phyloP scores from a whole-genome alignment of 2,329 filamentous ascomycete genomes.

The Mycosphaerella sp. region DNA sequence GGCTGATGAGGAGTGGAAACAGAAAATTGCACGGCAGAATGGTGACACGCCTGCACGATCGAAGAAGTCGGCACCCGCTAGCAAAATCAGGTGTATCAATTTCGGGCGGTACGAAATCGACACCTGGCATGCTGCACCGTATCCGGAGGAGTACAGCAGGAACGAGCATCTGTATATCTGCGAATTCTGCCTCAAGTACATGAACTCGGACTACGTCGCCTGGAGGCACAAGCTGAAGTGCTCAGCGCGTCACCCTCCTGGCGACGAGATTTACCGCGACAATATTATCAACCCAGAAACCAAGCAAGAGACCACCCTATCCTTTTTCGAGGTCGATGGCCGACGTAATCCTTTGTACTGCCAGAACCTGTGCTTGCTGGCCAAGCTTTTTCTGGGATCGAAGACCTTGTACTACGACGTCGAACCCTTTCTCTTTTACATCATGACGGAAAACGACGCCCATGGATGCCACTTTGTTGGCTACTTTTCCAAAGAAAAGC shows the following conservation, averaged over 20 bases:
- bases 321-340: slow-evolving; percentile 96
- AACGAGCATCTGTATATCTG: slow-evolving; percentile 98
- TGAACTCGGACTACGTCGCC: slow-evolving; percentile 97
- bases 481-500: slow-evolving; percentile 99
- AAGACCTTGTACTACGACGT: slow-evolving; percentile 99
- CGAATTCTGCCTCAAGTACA: slow-evolving; percentile 98
- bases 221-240: slow-evolving; percentile 97
- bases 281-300: slow-evolving; percentile 55
- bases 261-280: slow-evolving; percentile 94
- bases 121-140: slow-evolving; percentile 97
- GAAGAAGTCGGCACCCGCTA: slow-evolving; percentile 77
- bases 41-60: slow-evolving; percentile 50
- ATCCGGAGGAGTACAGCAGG: slow-evolving; percentile 95
- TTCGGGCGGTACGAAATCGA: slow-evolving; percentile 98
- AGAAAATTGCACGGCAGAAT: slow-evolving; percentile 57
- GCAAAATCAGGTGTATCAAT: slow-evolving; percentile 97
- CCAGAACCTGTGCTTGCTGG: slow-evolving; percentile 90
- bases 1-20: slow-evolving; percentile 87
- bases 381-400: slow-evolving; percentile 95
- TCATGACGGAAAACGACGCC: slow-evolving; percentile 89
- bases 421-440: slow-evolving; percentile 94
- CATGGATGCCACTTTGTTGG: slow-evolving; percentile 93
- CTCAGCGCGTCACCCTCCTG: slow-evolving; percentile 89
- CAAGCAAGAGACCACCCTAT: slow-evolving; percentile 40
- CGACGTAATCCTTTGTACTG: slow-evolving; percentile 98